A percentile compares a stretch with the other conserved stretches of the same genome.
These are phyloP conservation scores for Starmerella apicola DNA, from an alignment of 805 yeast species.

Conservation along the genomic window DNA sequence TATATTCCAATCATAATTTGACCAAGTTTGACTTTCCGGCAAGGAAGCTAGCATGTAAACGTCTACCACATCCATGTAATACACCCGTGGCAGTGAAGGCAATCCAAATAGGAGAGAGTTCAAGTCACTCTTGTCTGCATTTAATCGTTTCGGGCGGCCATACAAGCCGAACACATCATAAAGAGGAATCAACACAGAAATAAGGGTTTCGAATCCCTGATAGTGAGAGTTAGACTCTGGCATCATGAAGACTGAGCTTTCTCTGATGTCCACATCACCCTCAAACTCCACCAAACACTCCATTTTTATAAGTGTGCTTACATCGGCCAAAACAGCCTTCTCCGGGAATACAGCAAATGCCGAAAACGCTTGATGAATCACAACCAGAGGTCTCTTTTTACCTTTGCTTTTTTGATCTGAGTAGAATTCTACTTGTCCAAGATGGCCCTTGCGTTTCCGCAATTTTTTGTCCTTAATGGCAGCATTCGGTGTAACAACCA, in stretches of 20 bases:
- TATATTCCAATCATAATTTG: slow-evolving; percentile 45
- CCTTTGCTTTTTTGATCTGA: slow-evolving; percentile 58
- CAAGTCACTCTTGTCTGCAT: slow-evolving; percentile 57
- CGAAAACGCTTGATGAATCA: slow-evolving; percentile 53
- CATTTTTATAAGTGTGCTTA: slow-evolving; percentile 74
- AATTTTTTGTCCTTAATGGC: slow-evolving; percentile 32
- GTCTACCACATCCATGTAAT: slow-evolving; percentile 58
- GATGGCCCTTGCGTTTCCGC: slow-evolving; percentile 27
- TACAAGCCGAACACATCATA: slow-evolving; percentile 66
- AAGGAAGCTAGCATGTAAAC: slow-evolving; percentile 32
- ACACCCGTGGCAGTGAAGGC: slow-evolving; percentile 68
- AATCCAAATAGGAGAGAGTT: slow-evolving; percentile 63
- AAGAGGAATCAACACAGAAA: slow-evolving; percentile 62
- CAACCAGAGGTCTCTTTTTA: slow-evolving; percentile 64
- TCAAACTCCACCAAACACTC: slow-evolving; percentile 56
- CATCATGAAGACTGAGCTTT: slow-evolving; percentile 62
- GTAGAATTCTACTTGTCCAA: slow-evolving; percentile 65
- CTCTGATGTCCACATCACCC: slow-evolving; percentile 31
- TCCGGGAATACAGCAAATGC: slow-evolving; percentile 91
- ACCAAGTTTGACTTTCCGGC: slow-evolving; percentile 37
- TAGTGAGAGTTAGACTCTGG: slow-evolving; percentile 77
- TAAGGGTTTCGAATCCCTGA: slow-evolving; percentile 70
- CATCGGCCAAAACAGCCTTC: slow-evolving; percentile 65
- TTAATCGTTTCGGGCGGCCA: slow-evolving; percentile 67
- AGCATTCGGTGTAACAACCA: slow-evolving; percentile 57